phyloP scores from a whole-genome alignment of 805 yeast species.

The Zygotorulaspora sp. region DNA sequence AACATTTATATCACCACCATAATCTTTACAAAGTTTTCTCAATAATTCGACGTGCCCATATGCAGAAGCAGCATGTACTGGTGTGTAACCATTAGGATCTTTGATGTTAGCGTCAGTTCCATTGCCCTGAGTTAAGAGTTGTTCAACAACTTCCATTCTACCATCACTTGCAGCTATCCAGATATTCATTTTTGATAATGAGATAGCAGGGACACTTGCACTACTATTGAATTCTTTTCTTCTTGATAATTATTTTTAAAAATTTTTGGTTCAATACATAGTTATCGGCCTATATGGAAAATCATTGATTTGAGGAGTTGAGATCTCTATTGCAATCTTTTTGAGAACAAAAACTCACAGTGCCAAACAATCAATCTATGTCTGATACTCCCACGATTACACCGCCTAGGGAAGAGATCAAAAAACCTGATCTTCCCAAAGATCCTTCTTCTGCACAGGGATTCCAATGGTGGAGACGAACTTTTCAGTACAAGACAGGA shows the following conservation, averaged over 20 bases:
- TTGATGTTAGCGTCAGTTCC: slow-evolving; percentile 65
- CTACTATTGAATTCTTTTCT: too few relatives aligned
- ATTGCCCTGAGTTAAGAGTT: slow-evolving; percentile 40
- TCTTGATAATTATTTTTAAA: too few relatives aligned
- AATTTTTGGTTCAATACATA: too few relatives aligned
- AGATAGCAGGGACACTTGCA: too few relatives aligned
- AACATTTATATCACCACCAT: slow-evolving; percentile 78
- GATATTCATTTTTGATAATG: slow-evolving; percentile 48
- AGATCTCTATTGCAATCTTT: too few relatives aligned
- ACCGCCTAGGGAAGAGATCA: slow-evolving; percentile 18
- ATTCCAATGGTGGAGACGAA: slow-evolving; percentile 79
- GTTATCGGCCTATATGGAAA: too few relatives aligned
- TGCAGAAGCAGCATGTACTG: slow-evolving; percentile 96
- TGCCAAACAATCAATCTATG: too few relatives aligned
- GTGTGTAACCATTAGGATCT: slow-evolving; percentile 94
- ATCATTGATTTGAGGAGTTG: too few relatives aligned
- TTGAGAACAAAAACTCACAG: too few relatives aligned
- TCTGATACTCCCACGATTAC: slow-evolving; percentile 8
- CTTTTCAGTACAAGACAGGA: slow-evolving; percentile 67
- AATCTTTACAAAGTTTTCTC: slow-evolving; percentile 27
- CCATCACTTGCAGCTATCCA: slow-evolving; percentile 97
- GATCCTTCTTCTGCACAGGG: slow-evolving; percentile 35
- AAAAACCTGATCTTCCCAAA: slow-evolving; percentile 20
- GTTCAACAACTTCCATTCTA: slow-evolving; percentile 53
- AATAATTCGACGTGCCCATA: slow-evolving; percentile 77